These are phyloP conservation scores for Candida jianshihensis DNA, from an alignment of 805 yeast species.

Conservation along the genomic window DNA sequence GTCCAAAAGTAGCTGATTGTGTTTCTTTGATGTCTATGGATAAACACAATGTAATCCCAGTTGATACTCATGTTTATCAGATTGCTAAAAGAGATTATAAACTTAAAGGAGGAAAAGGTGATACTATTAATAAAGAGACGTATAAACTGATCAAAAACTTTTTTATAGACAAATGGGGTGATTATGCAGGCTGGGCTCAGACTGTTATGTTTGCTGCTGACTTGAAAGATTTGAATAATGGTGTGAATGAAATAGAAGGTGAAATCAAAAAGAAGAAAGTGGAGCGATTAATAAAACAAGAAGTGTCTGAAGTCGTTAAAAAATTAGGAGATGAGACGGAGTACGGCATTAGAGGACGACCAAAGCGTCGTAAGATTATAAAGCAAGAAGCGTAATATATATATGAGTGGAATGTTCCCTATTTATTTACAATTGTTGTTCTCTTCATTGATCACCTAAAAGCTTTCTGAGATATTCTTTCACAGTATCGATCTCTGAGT, in stretches of 20 bases:
- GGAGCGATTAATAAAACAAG: slow-evolving; percentile 4
- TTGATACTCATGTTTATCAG: slow-evolving; percentile 92
- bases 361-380: slow-evolving; percentile 20
- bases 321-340: slow-evolving; percentile 15
- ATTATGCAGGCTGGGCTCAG: slow-evolving; percentile 98
- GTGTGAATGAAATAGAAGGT: slow-evolving; percentile 36
- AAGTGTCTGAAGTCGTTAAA: slow-evolving; percentile 3
- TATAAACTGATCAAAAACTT: slow-evolving; percentile 43
- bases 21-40: slow-evolving; percentile 88
- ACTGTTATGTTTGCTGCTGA: slow-evolving; percentile 89
- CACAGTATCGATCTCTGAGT: slow-evolving; percentile 30
- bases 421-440: slow-evolving; percentile 2
- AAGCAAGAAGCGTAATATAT: neutral
- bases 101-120: slow-evolving; percentile 31
- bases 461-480: slow-evolving; percentile 19
- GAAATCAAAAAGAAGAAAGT: slow-evolving; percentile 15
- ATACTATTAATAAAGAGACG: slow-evolving; percentile 23
- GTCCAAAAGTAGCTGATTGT: slow-evolving; percentile 98
- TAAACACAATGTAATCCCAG: slow-evolving; percentile 83
- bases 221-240: slow-evolving; percentile 62
- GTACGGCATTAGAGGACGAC: slow-evolving; percentile 22
- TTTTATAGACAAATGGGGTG: slow-evolving; percentile 73
- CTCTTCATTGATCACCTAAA: slow-evolving; percentile 7
- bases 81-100: slow-evolving; percentile 80
- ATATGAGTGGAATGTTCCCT: neutral